Conservation (phyloP, 495 filamentous ascomycete genomes). For the Xylaria nigripes region DNA sequence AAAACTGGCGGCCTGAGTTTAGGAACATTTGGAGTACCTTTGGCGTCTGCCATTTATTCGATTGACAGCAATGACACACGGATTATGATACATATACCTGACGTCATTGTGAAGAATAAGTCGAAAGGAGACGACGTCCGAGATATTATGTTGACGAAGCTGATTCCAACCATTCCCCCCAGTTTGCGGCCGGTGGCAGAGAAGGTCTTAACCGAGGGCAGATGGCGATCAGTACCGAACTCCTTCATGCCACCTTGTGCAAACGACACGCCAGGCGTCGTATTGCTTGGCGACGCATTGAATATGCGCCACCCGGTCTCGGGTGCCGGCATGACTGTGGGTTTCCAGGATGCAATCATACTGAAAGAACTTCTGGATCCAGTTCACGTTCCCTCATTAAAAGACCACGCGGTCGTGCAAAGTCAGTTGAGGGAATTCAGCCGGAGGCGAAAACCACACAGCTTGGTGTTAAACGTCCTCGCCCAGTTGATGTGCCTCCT, state of each 20-base stretch:
- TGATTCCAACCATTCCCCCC: not conserved
- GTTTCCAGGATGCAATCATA: conserved; percentile 70
- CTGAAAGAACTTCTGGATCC: conserved; percentile 59
- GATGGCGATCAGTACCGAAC: conserved; percentile 72
- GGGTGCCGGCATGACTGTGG: conserved; percentile 87
- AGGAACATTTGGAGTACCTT: conserved; percentile 41
- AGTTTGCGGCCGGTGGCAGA: conserved; percentile 42
- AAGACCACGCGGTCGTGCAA: conserved; percentile 51
- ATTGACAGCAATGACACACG: conserved; percentile 13
- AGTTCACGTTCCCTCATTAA: conserved; percentile 52
- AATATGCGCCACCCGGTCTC: conserved; percentile 91
- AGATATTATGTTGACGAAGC: not conserved
- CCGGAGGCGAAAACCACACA: conserved; percentile 69
- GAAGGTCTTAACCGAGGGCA: conserved; percentile 46
- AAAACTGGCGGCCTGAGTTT: conserved; percentile 45
- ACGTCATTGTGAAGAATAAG: conserved; percentile 55
- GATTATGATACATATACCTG: conserved; percentile 51
- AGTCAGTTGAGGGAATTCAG: conserved; percentile 66
- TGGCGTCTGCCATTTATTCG: not conserved
- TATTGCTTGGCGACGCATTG: conserved; percentile 80
- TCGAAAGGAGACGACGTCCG: not conserved
- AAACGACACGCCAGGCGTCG: conserved; percentile 55
- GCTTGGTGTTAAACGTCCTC: conserved; percentile 82
- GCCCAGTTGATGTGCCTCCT: conserved; percentile 78
- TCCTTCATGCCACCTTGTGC: conserved; percentile 60